phyloP scores from a whole-genome alignment of 2,329 filamentous ascomycete genomes.

The Talaromyces sp. region DNA sequence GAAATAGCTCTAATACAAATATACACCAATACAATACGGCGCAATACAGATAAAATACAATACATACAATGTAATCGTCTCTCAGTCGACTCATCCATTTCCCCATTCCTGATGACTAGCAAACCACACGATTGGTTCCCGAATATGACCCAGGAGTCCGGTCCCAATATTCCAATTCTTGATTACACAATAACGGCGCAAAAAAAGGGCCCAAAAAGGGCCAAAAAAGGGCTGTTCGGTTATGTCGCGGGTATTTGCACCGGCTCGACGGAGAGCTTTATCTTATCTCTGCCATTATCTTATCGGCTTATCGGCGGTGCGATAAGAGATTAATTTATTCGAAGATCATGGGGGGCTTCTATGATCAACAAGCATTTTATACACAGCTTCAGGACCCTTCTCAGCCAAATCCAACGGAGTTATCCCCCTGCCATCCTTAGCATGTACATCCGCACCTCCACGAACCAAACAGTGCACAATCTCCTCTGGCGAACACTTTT shows the following conservation, averaged over 20 bases:
- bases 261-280: constrained; percentile 7
- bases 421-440: neutral
- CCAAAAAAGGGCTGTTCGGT: neutral
- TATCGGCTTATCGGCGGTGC: neutral
- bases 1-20: neutral
- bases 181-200: too few relatives aligned
- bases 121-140: neutral
- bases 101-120: neutral
- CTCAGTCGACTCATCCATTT: neutral
- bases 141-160: too few relatives aligned
- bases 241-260: constrained; percentile 6
- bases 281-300: neutral
- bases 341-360: neutral
- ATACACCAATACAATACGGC: neutral
- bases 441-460: neutral
- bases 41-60: neutral
- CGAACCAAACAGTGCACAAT: neutral
- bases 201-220: neutral
- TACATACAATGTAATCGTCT: neutral
- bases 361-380: neutral
- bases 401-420: neutral
- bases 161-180: neutral
- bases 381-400: neutral
- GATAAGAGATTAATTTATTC: too few relatives aligned
- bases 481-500: neutral